Base-by-base conservation (phyloP, 2,329 filamentous ascomycete genomes). In the Ceratocystis albifundus region DNA sequence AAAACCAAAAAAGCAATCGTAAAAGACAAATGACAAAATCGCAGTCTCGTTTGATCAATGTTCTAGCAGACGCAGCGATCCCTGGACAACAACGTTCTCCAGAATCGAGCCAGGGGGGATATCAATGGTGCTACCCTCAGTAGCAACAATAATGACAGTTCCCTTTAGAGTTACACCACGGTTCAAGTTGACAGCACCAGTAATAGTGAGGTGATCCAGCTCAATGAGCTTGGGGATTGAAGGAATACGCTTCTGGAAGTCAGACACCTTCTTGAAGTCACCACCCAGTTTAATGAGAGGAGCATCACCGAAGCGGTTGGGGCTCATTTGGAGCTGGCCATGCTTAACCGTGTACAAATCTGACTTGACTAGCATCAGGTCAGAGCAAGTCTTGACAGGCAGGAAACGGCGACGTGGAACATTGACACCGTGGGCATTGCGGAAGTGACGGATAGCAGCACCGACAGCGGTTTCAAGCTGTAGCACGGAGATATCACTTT, bases 221-320 rank as follows among this genome's bases (percentile, higher is more conserved):
- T 95, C 90, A 71, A 94, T 85, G 72, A 95, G 92, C 83, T 90
- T 92, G 74, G 90, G 90, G 73, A 95, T 95, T 70, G 87, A 90
- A 10, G 88, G 83, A 71, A 95, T 92, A 75, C 88, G 88, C 78
- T 90, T 87, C 80, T 91, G 88, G 84, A 95, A 95, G 81, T 91
- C 94, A 1, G 93, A 97, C 48, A 99, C 94, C 87, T 99, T 99
- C 88, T 99, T 99, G 86, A 99, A 99, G 83, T 99, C 94, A 74
- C 86, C 87, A 72, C 94, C 94, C 65, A 99, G 88, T 88, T 99
- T 99, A 84, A 99, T 99, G 72, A 99, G 84, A 67, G 94, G 94
- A 62, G 94, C 93, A 72, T 94, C 92, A 71, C 94, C 94, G 77
- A 99, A 97, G 71, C 94, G 90, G 81, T 87, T 92, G 71, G 91